These are phyloP conservation scores for Mucor saturninus DNA, from an alignment of 371 early-diverging fungal genomes.

Conservation along the genomic window DNA sequence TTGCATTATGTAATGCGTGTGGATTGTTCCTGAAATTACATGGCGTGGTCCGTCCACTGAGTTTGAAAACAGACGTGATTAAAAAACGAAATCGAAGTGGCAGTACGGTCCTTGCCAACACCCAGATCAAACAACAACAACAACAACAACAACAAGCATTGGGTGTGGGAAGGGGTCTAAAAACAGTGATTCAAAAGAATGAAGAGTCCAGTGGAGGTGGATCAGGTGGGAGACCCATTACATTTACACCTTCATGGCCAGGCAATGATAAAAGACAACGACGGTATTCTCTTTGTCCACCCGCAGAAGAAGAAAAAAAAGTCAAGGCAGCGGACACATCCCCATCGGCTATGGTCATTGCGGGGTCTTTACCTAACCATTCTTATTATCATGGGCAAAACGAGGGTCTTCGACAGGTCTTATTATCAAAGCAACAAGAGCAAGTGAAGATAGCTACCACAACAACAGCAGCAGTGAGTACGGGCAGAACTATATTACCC, in stretches of 20 bases:
- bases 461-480: conserved; percentile 9
- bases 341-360: conserved; percentile 12
- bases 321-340: background rate
- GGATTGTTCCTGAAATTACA: conserved; percentile 37
- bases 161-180: conserved; percentile 10
- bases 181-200: conserved; percentile 2
- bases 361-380: conserved; percentile 11
- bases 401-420: conserved; percentile 13
- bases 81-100: conserved; percentile 32
- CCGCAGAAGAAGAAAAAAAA: conserved; percentile 5
- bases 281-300: conserved; percentile 7
- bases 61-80: conserved; percentile 38
- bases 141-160: background rate
- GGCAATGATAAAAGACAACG: conserved; percentile 22
- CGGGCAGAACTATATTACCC: conserved; percentile 9
- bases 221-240: conserved; percentile 16
- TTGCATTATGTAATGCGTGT: conserved; percentile 37
- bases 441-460: background rate
- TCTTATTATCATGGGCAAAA: background rate
- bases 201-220: conserved; percentile 12
- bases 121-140: background rate
- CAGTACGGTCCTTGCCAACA: background rate
- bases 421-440: conserved; percentile 12
- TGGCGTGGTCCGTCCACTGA: conserved; percentile 32
- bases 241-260: conserved; percentile 11